Evolutionary conservation across 495 filamentous ascomycete species (phyloP).

Genomic region (Rhypophila decipiens): DNA sequence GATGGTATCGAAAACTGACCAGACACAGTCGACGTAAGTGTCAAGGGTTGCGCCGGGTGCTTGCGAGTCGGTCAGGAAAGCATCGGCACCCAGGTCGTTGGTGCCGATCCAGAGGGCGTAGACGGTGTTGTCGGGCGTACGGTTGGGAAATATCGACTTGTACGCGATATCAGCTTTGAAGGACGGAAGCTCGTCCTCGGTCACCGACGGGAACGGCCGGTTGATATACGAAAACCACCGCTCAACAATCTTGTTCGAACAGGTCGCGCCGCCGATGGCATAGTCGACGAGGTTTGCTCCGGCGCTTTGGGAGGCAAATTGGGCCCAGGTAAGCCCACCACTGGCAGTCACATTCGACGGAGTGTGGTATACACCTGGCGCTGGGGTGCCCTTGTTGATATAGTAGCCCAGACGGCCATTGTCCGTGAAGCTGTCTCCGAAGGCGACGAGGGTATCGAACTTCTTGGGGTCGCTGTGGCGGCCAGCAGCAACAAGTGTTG

Average conservation of each 20-base stretch:
- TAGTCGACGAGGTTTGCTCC: constrained; percentile 63
- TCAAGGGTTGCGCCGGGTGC: constrained; percentile 49
- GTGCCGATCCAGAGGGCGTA: constrained; percentile 75
- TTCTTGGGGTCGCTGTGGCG: neutral
- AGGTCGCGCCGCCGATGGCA: constrained; percentile 62
- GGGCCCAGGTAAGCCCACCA: constrained; percentile 63
- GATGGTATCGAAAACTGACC: constrained; percentile 48
- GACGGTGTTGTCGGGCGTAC: constrained; percentile 52
- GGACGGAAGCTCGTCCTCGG: constrained; percentile 62
- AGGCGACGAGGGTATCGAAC: constrained; percentile 36
- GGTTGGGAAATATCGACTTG: constrained; percentile 43
- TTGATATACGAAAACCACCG: constrained; percentile 43
- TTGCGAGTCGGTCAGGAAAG: constrained; percentile 58
- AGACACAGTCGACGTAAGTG: constrained; percentile 61
- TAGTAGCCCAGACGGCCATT: constrained; percentile 60
- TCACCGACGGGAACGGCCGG: constrained; percentile 52
- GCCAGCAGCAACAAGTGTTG: constrained; percentile 14
- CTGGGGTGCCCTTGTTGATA: constrained; percentile 47
- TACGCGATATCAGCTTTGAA: constrained; percentile 56
- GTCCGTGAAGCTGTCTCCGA: constrained; percentile 74
- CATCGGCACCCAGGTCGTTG: constrained; percentile 62
- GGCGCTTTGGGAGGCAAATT: constrained; percentile 52
- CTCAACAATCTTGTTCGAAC: constrained; percentile 58
- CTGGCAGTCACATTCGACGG: constrained; percentile 44
- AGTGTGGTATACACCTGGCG: constrained; percentile 46